Evolutionary conservation across 2,329 filamentous ascomycete species (phyloP).

Genomic region (Huntiella savannae): DNA sequence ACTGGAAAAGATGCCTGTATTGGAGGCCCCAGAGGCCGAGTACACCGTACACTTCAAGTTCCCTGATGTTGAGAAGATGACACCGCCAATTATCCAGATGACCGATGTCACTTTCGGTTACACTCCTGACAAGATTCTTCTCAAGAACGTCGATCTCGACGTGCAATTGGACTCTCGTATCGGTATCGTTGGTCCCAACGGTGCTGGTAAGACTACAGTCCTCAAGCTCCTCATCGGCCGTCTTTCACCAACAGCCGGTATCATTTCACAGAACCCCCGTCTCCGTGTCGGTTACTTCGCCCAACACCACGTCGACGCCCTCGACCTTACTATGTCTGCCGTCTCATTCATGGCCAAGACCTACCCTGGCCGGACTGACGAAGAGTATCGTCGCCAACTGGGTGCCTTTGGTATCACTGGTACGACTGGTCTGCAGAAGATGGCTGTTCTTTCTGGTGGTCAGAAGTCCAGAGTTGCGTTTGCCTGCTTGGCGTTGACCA

Average conservation of each 20-base stretch:
- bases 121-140: slow-evolving; percentile 54
- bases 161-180: slow-evolving; percentile 96
- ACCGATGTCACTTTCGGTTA: slow-evolving; percentile 83
- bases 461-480: slow-evolving; percentile 98
- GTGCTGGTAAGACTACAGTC: slow-evolving; percentile 96
- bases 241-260: slow-evolving; percentile 52
- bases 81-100: slow-evolving; percentile 97
- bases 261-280: slow-evolving; percentile 77
- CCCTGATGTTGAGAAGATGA: slow-evolving; percentile 92
- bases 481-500: slow-evolving; percentile 80
- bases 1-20: slow-evolving; percentile 84
- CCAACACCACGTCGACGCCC: slow-evolving; percentile 91
- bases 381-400: slow-evolving; percentile 89
- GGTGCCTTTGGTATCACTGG: slow-evolving; percentile 82
- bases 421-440: slow-evolving; percentile 91
- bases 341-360: slow-evolving; percentile 91
- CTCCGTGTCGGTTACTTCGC: slow-evolving; percentile 92
- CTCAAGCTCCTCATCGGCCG: slow-evolving; percentile 90
- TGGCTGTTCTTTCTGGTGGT: slow-evolving; percentile 83
- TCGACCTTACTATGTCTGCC: slow-evolving; percentile 74
- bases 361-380: slow-evolving; percentile 80
- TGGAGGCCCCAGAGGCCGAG: slow-evolving; percentile 77
- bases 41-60: slow-evolving; percentile 96
- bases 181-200: slow-evolving; percentile 97
- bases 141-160: slow-evolving; percentile 78